Percentiles rank a stretch among this genome's conserved stretches.
These are phyloP conservation scores for Nitzschia palea DNA, from an alignment of 108 stramenopile species.

Conservation along the genomic window DNA sequence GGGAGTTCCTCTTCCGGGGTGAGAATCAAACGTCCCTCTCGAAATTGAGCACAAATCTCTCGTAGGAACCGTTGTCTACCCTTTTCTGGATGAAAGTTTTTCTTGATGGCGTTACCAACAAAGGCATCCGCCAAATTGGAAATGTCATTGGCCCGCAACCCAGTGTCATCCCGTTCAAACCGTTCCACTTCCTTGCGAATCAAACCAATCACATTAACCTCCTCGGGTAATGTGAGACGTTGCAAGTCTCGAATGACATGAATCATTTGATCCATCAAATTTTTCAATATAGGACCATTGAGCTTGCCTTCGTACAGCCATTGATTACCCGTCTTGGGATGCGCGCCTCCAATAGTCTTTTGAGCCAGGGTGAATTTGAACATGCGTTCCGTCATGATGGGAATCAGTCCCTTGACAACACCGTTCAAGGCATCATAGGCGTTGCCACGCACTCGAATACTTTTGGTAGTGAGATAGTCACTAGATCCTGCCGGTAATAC, in stretches of 20 bases:
- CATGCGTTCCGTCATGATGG: slow-evolving; percentile 42
- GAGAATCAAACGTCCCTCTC: slow-evolving; percentile 29
- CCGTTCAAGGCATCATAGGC: slow-evolving; percentile 48
- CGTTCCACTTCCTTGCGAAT: slow-evolving; percentile 49
- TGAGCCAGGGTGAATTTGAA: slow-evolving; percentile 83
- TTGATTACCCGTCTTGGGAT: slow-evolving; percentile 47
- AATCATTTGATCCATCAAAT: slow-evolving; percentile 58
- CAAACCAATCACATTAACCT: slow-evolving; percentile 46
- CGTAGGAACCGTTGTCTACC: slow-evolving; percentile 60
- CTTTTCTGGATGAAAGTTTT: slow-evolving; percentile 69
- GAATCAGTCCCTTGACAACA: slow-evolving; percentile 33
- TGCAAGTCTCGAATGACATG: slow-evolving; percentile 62
- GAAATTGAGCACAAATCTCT: slow-evolving; percentile 47
- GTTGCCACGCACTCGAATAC: slow-evolving; percentile 5
- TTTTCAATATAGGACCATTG: slow-evolving; percentile 46
- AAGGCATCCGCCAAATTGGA: slow-evolving; percentile 55
- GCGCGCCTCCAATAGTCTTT: slow-evolving; percentile 58
- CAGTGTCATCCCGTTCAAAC: slow-evolving; percentile 23
- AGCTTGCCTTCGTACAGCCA: slow-evolving; percentile 57
- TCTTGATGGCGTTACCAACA: slow-evolving; percentile 63
- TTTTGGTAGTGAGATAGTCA: neutral
- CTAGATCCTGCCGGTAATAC: slow-evolving; percentile 11
- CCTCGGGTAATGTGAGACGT: slow-evolving; percentile 59
- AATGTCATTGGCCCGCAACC: slow-evolving; percentile 36
- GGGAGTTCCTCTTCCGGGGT: slow-evolving; percentile 50